Conservation (phyloP, 306 rosid genomes). For the Dalbergia cultrata region DNA sequence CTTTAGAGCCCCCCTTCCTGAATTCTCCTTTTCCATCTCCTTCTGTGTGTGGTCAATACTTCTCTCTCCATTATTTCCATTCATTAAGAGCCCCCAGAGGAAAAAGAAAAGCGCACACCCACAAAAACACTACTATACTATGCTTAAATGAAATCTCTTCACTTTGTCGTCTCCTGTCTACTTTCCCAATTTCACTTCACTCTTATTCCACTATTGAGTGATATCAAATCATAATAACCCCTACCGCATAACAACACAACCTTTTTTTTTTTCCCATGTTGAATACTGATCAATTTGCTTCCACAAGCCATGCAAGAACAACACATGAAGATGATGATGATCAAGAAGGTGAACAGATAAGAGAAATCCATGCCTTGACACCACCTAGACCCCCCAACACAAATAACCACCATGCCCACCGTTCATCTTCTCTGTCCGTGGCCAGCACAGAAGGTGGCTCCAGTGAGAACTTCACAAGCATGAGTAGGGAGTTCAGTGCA, state of each 20-base stretch:
- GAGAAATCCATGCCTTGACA: constrained; percentile 90
- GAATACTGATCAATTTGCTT: constrained; percentile 48
- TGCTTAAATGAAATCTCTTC: constrained; percentile 36
- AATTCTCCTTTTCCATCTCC: constrained; percentile 29
- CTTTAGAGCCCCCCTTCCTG: not conserved
- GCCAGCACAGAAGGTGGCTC: constrained; percentile 65
- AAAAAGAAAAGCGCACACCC: not conserved
- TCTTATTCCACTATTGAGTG: not conserved
- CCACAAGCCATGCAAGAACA: constrained; percentile 43
- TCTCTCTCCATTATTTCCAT: constrained; percentile 24
- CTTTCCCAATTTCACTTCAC: constrained; percentile 29
- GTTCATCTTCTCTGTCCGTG: constrained; percentile 66
- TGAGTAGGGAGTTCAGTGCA: constrained; percentile 95
- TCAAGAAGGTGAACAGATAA: constrained; percentile 56
- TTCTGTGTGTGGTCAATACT: constrained; percentile 42
- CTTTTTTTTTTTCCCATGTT: constrained; percentile 49
- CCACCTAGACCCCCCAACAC: constrained; percentile 58
- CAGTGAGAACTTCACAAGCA: constrained; percentile 78
- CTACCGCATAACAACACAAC: not conserved
- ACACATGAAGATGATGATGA: constrained; percentile 28
- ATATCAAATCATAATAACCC: not conserved
- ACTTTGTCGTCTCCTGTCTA: constrained; percentile 22
- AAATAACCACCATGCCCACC: constrained; percentile 51
- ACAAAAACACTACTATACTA: not conserved
- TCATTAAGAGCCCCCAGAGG: constrained; percentile 27